Evolutionary conservation across 352 stramenopile species (phyloP).

Genomic region (Phytophthora ohioensis): DNA sequence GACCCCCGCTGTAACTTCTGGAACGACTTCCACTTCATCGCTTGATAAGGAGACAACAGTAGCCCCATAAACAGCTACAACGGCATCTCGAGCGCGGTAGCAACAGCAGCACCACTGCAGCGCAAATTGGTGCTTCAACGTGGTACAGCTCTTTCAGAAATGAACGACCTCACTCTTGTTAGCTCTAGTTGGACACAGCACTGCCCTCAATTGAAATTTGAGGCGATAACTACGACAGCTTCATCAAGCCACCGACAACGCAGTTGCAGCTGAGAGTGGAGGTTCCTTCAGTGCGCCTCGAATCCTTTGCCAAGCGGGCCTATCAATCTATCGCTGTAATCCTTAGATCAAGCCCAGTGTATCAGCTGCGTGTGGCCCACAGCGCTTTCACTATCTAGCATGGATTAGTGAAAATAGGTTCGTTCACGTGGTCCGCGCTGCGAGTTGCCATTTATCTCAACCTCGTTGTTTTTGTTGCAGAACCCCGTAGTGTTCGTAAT

Average conservation of each 20-base stretch:
- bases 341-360: conserved; percentile 12
- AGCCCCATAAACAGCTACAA: no score
- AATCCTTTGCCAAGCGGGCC: neutral
- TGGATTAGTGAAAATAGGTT: conserved; percentile 15
- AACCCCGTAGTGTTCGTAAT: conserved; percentile 5
- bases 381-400: neutral
- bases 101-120: no score
- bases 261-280: neutral
- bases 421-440: neutral
- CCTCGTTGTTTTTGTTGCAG: neutral
- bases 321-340: neutral
- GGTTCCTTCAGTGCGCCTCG: neutral
- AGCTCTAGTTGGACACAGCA: neutral
- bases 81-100: no score
- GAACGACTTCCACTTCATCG: no score
- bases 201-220: neutral
- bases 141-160: neutral
- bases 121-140: neutral
- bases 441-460: neutral
- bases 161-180: neutral
- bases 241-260: neutral
- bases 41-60: no score
- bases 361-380: conserved; percentile 1
- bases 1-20: no score
- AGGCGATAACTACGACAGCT: neutral